These are phyloP conservation scores for Magnusiomyces fungicola DNA, from an alignment of 1,139 yeast species.

Conservation along the genomic window DNA sequence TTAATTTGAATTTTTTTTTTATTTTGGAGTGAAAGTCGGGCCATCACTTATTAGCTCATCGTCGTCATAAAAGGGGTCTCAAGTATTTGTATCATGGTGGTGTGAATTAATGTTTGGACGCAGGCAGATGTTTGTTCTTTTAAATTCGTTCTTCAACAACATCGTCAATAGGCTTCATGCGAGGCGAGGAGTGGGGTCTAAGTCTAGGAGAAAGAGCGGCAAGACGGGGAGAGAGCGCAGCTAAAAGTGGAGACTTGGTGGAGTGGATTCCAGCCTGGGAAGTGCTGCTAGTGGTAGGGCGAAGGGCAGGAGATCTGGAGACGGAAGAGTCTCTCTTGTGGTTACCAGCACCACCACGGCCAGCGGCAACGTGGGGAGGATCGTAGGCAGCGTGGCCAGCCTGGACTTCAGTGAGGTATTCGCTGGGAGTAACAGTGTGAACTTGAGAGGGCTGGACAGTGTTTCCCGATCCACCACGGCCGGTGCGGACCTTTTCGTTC, in stretches of 20 bases:
- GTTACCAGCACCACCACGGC: slow-evolving; percentile 36
- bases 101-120: too few species aligned
- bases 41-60: too few species aligned
- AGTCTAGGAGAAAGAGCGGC: background rate
- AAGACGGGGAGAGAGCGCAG: background rate
- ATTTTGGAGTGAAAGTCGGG: too few species aligned
- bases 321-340: background rate
- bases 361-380: slow-evolving; percentile 31
- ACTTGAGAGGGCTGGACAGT: slow-evolving; percentile 25
- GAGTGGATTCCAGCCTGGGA: background rate
- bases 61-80: too few species aligned
- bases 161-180: background rate
- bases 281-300: background rate
- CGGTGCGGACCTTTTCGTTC: slow-evolving; percentile 24
- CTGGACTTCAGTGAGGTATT: slow-evolving; percentile 31
- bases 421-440: slow-evolving; percentile 29
- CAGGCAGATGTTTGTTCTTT: too few species aligned
- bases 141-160: too few species aligned
- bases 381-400: slow-evolving; percentile 27
- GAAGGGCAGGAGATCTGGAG: background rate
- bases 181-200: background rate
- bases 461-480: slow-evolving; percentile 33
- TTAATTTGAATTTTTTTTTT: too few species aligned
- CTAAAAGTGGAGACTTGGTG: background rate
- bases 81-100: too few species aligned